Base-by-base conservation (phyloP, 2,329 filamentous ascomycete species). In the Didymella exigua region DNA sequence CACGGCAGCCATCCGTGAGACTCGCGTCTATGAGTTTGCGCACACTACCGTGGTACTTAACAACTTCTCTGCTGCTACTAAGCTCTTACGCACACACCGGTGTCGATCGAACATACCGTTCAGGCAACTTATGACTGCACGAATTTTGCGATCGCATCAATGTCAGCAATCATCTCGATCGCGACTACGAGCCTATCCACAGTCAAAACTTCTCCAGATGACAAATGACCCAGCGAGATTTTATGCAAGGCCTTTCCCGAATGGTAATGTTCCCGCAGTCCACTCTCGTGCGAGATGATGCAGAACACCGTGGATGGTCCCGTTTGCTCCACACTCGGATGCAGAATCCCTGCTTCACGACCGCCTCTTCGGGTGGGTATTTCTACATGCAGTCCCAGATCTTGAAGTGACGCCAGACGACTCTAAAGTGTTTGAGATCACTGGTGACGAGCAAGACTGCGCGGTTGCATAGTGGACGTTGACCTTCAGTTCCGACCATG, bases 221-320 rank as follows among this genome's bases (percentile, higher is more conserved):
- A 55, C 46, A 55, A 50, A 46, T 33, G 10, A 11, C 6, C 14
- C 13, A 11, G 29, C 11, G 29, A 29, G 49, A 36, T 48, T 33
- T 36, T 37, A 6, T 14, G 40, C 24, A 41, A 8, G 19, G 11
- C 16, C 30, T 24, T 40, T 19, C 16, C 19, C 23, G 31, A 33
- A 33, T 10, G 31, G 8, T 30, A 24, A 34, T 44, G 38, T 24
- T 26, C 30, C 49, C 41, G 42, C 21, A 55, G 46, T 14, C 41
- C 41, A 55, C 45, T 21, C 37, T 51, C 16, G 53, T 49, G 37
- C 26, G 29, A 51, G 38, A 58, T 40, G 52, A 51, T 37, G 33
- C 23, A 50, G 61, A 57, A 48, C 54, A 63, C 58, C 57, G 61
- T 62, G 42, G 59, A 64, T 63, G 58, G 46, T 56, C 58, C 62